Evolutionary conservation across 495 filamentous ascomycete genomes (phyloP).

Genomic region (Penicillium paradoxum): DNA sequence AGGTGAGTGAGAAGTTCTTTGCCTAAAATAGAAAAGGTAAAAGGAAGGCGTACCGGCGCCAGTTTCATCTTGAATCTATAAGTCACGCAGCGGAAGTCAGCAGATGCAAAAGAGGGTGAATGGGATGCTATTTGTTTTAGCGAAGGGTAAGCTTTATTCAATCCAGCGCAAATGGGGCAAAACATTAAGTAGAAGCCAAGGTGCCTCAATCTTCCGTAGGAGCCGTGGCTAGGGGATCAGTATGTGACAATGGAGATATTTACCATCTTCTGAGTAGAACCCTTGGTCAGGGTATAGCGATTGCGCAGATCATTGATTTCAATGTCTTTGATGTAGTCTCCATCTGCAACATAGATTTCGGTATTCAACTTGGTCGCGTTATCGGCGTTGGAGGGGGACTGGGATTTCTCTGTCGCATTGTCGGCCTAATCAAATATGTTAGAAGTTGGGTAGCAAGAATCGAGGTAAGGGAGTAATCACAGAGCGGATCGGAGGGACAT

Average conservation of each 20-base stretch:
- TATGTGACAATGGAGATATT: constrained; percentile 69
- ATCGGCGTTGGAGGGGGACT: constrained; percentile 44
- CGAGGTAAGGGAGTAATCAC: constrained; percentile 29
- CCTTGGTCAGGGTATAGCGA: constrained; percentile 95
- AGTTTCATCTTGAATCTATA: constrained; percentile 99
- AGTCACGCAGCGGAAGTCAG: constrained; percentile 89
- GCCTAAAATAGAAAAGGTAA: constrained; percentile 40
- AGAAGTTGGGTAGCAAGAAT: neutral
- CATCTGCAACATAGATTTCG: constrained; percentile 90
- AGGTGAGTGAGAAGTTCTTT: constrained; percentile 53
- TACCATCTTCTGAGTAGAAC: constrained; percentile 99
- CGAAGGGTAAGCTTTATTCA: constrained; percentile 77
- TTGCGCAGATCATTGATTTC: constrained; percentile 98
- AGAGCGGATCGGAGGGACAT: constrained; percentile 81
- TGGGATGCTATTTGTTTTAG: constrained; percentile 62
- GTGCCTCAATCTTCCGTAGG: constrained; percentile 1
- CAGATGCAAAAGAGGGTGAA: constrained; percentile 85
- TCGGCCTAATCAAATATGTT: constrained; percentile 34
- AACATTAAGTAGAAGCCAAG: constrained; percentile 26
- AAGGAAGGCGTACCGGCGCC: constrained; percentile 91
- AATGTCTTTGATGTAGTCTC: constrained; percentile 96
- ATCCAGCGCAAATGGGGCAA: constrained; percentile 49
- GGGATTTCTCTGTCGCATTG: constrained; percentile 44
- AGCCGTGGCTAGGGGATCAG: constrained; percentile 68
- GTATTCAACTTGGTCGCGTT: constrained; percentile 62